Percentiles rank a stretch among this genome's conserved stretches.
Evolutionary conservation across 345 rosid genomes (phyloP).

Genomic region (Euphorbia pulcherrima): DNA sequence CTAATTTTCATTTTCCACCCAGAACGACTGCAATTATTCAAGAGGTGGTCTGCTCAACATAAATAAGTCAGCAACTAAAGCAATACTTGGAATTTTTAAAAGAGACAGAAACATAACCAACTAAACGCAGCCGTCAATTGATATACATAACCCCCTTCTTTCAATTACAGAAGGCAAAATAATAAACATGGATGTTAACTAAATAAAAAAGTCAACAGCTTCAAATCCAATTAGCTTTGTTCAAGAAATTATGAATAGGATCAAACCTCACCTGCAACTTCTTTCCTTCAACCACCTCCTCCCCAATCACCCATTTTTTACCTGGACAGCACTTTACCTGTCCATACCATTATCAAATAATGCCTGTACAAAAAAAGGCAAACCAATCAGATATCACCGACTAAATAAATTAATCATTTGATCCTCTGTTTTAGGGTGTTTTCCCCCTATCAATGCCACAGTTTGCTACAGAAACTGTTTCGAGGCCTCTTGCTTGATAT

Average conservation of each 20-base stretch:
- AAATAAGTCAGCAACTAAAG: too few species aligned
- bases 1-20: too few species aligned
- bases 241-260: conserved; percentile 8
- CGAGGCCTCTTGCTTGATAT: conserved; percentile 68
- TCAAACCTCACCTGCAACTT: conserved; percentile 10
- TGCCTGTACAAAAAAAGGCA: conserved; percentile 34
- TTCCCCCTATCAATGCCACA: conserved; percentile 42
- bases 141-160: conserved; percentile 30
- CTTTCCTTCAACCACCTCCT: conserved; percentile 10
- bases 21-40: too few species aligned
- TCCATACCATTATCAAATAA: conserved; percentile 24
- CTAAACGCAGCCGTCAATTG: conserved; percentile 21
- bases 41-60: too few species aligned
- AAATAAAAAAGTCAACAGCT: conserved; percentile 11
- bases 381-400: conserved; percentile 30
- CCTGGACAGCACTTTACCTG: conserved; percentile 35
- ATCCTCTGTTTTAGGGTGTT: conserved; percentile 20
- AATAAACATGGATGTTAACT: conserved; percentile 6
- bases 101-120: background rate
- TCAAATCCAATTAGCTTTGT: conserved; percentile 17
- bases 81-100: too few species aligned
- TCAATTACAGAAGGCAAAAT: conserved; percentile 27
- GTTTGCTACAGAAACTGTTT: conserved; percentile 59
- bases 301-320: conserved; percentile 28
- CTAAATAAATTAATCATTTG: conserved; percentile 25